Percentiles rank a stretch among this genome's conserved stretches.
Conservation (phyloP, 2,329 filamentous ascomycete genomes). For the Curvularia lunata region DNA sequence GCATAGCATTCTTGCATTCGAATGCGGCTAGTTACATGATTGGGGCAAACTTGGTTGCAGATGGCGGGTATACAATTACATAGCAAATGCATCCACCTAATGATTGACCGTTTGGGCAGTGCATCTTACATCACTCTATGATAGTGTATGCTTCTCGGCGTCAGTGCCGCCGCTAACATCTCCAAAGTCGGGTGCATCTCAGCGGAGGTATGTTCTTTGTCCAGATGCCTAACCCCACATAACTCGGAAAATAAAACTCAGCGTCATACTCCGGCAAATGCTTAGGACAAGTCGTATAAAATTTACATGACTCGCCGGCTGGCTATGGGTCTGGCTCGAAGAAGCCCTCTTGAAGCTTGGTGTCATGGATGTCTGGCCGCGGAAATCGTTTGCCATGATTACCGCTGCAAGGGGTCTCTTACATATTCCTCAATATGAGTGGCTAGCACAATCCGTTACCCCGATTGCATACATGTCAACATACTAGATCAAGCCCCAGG, state of each 20-base stretch:
- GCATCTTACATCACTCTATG: not conserved
- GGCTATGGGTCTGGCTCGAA: too few species aligned
- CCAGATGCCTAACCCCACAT: not conserved
- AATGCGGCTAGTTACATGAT: slow-evolving; percentile 76
- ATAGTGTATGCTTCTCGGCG: not conserved
- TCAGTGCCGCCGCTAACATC: not conserved
- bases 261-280: not conserved
- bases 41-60: slow-evolving; percentile 72
- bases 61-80: slow-evolving; percentile 53
- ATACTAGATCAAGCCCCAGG: slow-evolving; percentile 1
- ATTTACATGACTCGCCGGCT: not conserved
- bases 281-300: not conserved
- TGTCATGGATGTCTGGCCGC: slow-evolving; percentile 1
- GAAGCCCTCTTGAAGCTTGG: too few species aligned
- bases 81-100: slow-evolving; percentile 3
- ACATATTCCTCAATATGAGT: slow-evolving; percentile 14
- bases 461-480: not conserved
- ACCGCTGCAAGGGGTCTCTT: slow-evolving; percentile 7
- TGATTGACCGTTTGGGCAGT: not conserved
- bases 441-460: slow-evolving; percentile 1
- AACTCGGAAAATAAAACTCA: not conserved
- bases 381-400: slow-evolving; percentile 27
- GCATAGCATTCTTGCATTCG: slow-evolving; percentile 72
- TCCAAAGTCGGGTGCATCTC: not conserved
- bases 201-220: not conserved